These are phyloP conservation scores for Pleomassaria siparia DNA, from an alignment of 2,329 filamentous ascomycete species.

Conservation along the genomic window DNA sequence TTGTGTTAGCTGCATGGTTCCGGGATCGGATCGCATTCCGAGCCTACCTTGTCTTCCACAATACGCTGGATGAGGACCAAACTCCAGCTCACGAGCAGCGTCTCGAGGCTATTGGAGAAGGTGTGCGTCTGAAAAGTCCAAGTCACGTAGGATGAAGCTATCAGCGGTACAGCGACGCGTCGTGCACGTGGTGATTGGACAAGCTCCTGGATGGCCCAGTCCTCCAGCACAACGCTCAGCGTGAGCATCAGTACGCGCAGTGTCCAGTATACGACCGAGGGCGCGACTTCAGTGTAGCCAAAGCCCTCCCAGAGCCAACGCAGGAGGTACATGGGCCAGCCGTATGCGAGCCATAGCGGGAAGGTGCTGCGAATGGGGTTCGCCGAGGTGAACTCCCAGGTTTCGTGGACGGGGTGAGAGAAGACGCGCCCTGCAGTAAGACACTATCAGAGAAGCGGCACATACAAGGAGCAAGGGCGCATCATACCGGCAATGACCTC, in stretches of 20 bases:
- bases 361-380: conserved; percentile 93
- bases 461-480: conserved; percentile 5
- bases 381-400: conserved; percentile 93
- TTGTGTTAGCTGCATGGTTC: conserved; percentile 34
- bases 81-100: conserved; percentile 88
- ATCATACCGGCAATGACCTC: conserved; percentile 94
- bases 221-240: conserved; percentile 92
- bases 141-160: conserved; percentile 95
- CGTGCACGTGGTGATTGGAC: conserved; percentile 73
- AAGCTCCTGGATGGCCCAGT: conserved; percentile 95
- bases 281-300: conserved; percentile 75
- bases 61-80: conserved; percentile 90
- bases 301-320: conserved; percentile 91
- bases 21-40: conserved; percentile 23
- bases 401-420: conserved; percentile 82
- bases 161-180: conserved; percentile 74
- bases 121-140: conserved; percentile 99
- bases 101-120: conserved; percentile 97
- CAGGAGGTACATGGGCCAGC: conserved; percentile 86
- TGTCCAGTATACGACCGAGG: conserved; percentile 87
- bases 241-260: conserved; percentile 89
- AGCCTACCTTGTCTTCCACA: conserved; percentile 70
- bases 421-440: conserved; percentile 78
- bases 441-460: conserved; percentile 3
- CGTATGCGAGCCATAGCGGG: conserved; percentile 93